Evolutionary conservation across 2,329 filamentous ascomycete species (phyloP).

Genomic region (Corynespora cassiicola): DNA sequence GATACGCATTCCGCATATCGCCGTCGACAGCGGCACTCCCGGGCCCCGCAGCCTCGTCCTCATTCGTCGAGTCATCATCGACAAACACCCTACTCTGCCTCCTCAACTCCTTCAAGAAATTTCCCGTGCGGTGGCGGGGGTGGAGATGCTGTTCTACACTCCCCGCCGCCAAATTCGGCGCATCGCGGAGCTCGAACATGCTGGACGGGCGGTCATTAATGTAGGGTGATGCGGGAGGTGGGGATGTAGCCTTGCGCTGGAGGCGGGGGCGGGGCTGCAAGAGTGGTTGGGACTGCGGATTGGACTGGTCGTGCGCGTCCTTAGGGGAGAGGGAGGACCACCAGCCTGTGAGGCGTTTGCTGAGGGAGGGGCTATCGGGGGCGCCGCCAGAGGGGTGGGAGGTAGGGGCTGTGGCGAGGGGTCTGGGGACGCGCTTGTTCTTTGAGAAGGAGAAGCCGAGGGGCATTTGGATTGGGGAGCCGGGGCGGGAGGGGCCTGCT

Average conservation of each 20-base stretch:
- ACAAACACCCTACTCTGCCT: conserved; percentile 56
- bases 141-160: not conserved
- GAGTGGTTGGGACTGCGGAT: conserved; percentile 2
- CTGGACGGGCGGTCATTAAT: conserved; percentile 36
- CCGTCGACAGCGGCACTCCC: not conserved
- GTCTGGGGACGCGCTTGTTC: conserved; percentile 16
- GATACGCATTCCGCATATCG: conserved; percentile 11
- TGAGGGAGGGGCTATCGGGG: conserved; percentile 37
- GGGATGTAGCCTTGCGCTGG: conserved; percentile 7
- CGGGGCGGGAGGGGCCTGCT: conserved; percentile 29
- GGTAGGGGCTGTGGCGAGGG: conserved; percentile 10
- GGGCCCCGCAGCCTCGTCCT: conserved; percentile 5
- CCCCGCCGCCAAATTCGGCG: conserved; percentile 22
- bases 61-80: conserved; percentile 44
- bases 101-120: conserved; percentile 51
- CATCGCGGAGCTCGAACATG: conserved; percentile 45
- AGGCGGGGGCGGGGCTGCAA: conserved; percentile 8
- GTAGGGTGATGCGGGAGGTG: conserved; percentile 17
- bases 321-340: conserved; percentile 39
- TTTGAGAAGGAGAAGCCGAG: conserved; percentile 37
- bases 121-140: conserved; percentile 32
- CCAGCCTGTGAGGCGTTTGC: conserved; percentile 43
- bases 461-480: conserved; percentile 34
- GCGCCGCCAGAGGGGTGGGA: conserved; percentile 3
- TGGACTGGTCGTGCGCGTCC: conserved; percentile 10